Conservation (phyloP, 1,284 basidiomycete species). For the Moesziomyces sp. region DNA sequence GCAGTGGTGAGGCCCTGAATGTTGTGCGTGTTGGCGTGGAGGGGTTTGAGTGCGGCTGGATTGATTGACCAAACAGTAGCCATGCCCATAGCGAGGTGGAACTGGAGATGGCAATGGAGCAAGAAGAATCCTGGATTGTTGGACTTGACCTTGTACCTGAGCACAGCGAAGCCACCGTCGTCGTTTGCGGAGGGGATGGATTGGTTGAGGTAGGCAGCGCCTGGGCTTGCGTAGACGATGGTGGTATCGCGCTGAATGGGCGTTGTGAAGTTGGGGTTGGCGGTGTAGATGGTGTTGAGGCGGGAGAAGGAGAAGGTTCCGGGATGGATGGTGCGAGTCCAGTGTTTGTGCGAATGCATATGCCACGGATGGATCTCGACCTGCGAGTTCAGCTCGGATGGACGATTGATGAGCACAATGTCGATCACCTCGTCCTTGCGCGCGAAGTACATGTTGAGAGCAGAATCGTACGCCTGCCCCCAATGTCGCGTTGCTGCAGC, state of each 20-base stretch:
- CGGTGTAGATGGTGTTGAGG: conserved; percentile 9
- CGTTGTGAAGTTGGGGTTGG: not conserved
- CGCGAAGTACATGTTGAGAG: conserved; percentile 41
- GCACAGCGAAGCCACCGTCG: conserved; percentile 48
- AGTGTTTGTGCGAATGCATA: conserved; percentile 49
- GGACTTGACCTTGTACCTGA: conserved; percentile 40
- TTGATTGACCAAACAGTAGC: conserved; percentile 34
- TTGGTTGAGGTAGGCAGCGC: conserved; percentile 31
- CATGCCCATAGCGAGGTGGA: conserved; percentile 59
- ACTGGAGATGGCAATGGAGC: conserved; percentile 50
- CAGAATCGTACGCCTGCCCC: conserved; percentile 15
- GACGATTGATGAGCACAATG: conserved; percentile 52
- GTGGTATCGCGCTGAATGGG: conserved; percentile 54
- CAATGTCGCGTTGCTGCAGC: conserved; percentile 4
- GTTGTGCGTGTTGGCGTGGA: not conserved
- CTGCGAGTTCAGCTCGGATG: not conserved
- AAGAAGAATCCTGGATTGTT: conserved; percentile 32
- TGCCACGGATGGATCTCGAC: conserved; percentile 59
- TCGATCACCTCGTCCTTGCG: conserved; percentile 42
- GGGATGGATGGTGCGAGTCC: conserved; percentile 29
- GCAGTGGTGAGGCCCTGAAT: conserved; percentile 4
- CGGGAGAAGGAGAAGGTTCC: conserved; percentile 44
- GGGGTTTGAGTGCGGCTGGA: not conserved
- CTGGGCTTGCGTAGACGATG: conserved; percentile 39
- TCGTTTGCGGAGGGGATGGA: conserved; percentile 10